phyloP scores from a whole-genome alignment of 257 asterid species.

The Solanum gracilifrons region DNA sequence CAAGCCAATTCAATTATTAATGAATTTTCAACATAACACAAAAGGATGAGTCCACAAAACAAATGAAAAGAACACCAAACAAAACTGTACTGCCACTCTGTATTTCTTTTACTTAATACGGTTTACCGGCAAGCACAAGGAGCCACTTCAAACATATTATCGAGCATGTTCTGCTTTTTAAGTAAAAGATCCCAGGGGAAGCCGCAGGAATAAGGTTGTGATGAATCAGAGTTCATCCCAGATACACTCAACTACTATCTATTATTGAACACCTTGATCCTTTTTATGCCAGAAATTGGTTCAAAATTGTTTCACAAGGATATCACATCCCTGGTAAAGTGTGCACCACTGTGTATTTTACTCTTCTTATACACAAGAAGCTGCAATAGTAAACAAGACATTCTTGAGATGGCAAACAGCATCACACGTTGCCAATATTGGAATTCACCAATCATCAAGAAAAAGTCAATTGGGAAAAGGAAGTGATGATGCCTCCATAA shows the following conservation, averaged over 20 bases:
- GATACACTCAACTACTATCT: neutral
- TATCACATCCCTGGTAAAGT: neutral
- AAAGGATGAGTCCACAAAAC: neutral
- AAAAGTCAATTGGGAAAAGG: neutral
- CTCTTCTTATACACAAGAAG: neutral
- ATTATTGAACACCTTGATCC: neutral
- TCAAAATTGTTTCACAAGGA: neutral
- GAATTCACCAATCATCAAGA: neutral
- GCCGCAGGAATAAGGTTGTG: neutral
- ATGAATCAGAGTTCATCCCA: neutral
- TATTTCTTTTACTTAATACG: neutral
- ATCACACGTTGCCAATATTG: neutral
- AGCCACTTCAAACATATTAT: neutral
- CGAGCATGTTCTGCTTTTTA: neutral
- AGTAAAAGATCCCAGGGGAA: neutral
- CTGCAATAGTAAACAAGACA: neutral
- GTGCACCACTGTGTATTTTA: neutral
- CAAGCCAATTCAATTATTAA: neutral
- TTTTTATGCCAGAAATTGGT: neutral
- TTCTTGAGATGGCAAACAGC: neutral
- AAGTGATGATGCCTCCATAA: neutral
- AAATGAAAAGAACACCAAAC: neutral
- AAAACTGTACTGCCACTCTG: neutral
- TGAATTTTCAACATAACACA: neutral
- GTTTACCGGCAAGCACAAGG: neutral